Evolutionary conservation across 106 monocot species (phyloP), one percentile per base, ranked within the genome.

Genomic region (Dendrobium nobile): DNA sequence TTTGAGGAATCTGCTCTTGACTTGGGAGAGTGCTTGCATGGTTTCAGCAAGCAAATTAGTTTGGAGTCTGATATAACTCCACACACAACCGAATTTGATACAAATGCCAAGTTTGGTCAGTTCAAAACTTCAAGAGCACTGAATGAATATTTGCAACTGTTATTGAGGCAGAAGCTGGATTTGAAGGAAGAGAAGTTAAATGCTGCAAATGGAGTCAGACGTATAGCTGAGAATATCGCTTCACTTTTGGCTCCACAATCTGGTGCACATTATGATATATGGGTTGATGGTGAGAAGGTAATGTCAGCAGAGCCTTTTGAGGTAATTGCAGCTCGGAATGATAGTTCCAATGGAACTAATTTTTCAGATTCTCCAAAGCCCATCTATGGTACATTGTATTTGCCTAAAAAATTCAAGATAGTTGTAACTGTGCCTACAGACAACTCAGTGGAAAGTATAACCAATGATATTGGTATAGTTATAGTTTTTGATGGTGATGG

Each of bases 231-330:
- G 24, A 95, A 95, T 54, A 99, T 95, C 59, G 93, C 99, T 55
- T 78, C 93, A 37, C 91, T 99, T 81, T 86, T 99, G 51, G 88
- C 99, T 73, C 99, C 99, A 51, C 95, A 99, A 59, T 93, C 99
- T 64, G 99, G 99, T 72, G 87, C 91, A 75, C 93, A 95, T 81
- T 99, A 95, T 85, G 99, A 99, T 87, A 22, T 99, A 42, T 99
- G 99, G 99, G 95, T 99, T 43, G 99, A 99, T 88, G 95, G 99
- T 33, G 99, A 99, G 80, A 93, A 95, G 80, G 82, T 91, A 26
- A 88, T 99, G 92, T 95, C 95, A 54, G 91, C 88, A 41, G 95
- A 95, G 82, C 95, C 95, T 59, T 92, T 91, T 20, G 95, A 99
- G 79, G 99, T 95, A 41, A 85, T 87, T n/a, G 43, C 85, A 56